Evolutionary conservation across 73 alveolate genomes (phyloP).

Genomic region (Paramecium sexaurelia): DNA sequence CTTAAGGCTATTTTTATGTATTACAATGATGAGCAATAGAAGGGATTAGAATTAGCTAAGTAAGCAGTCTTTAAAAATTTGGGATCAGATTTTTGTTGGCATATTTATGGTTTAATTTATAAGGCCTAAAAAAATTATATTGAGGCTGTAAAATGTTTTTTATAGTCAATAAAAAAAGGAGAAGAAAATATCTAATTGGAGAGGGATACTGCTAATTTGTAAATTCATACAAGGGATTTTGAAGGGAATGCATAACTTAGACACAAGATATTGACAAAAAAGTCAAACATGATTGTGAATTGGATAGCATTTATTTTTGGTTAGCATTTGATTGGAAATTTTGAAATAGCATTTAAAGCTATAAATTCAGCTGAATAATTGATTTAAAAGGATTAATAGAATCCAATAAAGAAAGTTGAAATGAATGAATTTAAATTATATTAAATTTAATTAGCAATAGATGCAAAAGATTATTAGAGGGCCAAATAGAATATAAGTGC

Average conservation of each 20-base stretch:
- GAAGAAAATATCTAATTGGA: conserved; percentile 83
- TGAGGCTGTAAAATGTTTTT: conserved; percentile 90
- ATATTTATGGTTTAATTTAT: conserved; percentile 90
- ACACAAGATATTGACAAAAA: conserved; percentile 74
- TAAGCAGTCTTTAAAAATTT: conserved; percentile 74
- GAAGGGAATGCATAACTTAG: conserved; percentile 85
- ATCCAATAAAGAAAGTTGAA: conserved; percentile 62
- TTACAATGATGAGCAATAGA: conserved; percentile 63
- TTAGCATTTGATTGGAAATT: conserved; percentile 78
- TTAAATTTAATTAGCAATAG: conserved; percentile 57
- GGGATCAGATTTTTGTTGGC: conserved; percentile 93
- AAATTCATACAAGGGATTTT: conserved; percentile 85
- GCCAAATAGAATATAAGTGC: conserved; percentile 13
- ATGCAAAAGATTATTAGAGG: conserved; percentile 6
- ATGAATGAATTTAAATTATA: conserved; percentile 69
- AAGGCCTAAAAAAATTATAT: conserved; percentile 87
- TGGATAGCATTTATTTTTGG: conserved; percentile 89
- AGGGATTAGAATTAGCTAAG: conserved; percentile 73
- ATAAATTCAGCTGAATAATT: conserved; percentile 62
- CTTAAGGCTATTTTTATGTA: conserved; percentile 73
- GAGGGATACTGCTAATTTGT: conserved; percentile 88
- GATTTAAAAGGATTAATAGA: conserved; percentile 7
- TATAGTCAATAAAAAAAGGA: conserved; percentile 81
- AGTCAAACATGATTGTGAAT: conserved; percentile 76
- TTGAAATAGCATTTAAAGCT: conserved; percentile 73